Percentiles rank a stretch among this genome's conserved stretches.
phyloP scores from a whole-genome alignment of 305 asterid genomes.

The Plantago coronopus region DNA sequence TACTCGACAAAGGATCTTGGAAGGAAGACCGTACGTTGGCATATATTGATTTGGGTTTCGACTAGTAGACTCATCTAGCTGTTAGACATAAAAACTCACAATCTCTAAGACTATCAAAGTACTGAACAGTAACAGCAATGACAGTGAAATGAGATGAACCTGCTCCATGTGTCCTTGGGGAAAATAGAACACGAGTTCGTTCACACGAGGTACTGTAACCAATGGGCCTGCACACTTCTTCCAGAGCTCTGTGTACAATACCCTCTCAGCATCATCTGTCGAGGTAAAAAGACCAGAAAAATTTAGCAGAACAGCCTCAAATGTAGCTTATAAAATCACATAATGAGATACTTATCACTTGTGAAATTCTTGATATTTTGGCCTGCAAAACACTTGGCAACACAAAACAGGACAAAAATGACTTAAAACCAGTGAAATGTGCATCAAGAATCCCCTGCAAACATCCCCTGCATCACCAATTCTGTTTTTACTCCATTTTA shows the following conservation, averaged over 20 bases:
- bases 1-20: constrained; percentile 87
- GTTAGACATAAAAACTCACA: neutral
- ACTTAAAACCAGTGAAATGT: too few species aligned
- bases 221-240: constrained; percentile 93
- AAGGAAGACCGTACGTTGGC: constrained; percentile 80
- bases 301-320: too few species aligned
- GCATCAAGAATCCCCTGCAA: too few species aligned
- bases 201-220: constrained; percentile 74
- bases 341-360: too few species aligned
- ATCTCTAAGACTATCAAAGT: neutral
- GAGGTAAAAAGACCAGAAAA: neutral
- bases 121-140: neutral
- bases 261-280: constrained; percentile 63
- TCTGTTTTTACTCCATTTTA: too few species aligned
- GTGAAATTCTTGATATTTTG: too few species aligned
- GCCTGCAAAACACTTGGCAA: too few species aligned
- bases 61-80: constrained; percentile 96
- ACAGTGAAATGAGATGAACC: constrained; percentile 31
- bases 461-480: too few species aligned
- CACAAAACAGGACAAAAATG: too few species aligned
- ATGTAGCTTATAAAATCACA: too few species aligned
- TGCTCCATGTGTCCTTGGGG: constrained; percentile 98
- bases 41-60: constrained; percentile 83
- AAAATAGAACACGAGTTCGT: constrained; percentile 77
- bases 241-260: constrained; percentile 88